phyloP scores from a whole-genome alignment of 1,284 basidiomycete genomes.

The Mycosarcoma mackinlayi region DNA sequence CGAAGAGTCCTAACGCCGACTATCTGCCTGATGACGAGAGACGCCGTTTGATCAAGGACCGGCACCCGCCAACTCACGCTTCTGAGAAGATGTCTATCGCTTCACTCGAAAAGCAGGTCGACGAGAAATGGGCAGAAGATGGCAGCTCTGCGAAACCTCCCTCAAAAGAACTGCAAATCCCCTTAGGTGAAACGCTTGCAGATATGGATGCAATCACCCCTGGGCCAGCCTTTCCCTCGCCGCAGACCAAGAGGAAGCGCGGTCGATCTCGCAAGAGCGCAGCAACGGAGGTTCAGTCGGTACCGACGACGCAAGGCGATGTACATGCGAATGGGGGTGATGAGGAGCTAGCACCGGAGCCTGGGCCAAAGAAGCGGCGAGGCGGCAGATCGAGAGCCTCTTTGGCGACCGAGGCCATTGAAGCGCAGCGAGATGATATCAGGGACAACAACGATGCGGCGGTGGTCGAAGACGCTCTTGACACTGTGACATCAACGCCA shows the following conservation, averaged over 20 bases:
- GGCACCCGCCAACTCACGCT: slow-evolving; percentile 17
- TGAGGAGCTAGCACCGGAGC: not conserved
- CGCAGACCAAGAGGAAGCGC: slow-evolving; percentile 17
- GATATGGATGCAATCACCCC: not conserved
- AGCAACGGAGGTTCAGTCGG: not conserved
- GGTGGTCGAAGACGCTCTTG: slow-evolving; percentile 9
- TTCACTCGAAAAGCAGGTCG: slow-evolving; percentile 24
- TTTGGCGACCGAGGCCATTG: not conserved
- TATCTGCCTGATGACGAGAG: slow-evolving; percentile 45
- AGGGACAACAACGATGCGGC: slow-evolving; percentile 20
- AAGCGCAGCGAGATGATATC: not conserved
- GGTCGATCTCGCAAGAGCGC: slow-evolving; percentile 19
- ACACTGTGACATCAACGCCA: not conserved
- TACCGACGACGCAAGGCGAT: not conserved
- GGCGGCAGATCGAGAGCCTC: slow-evolving; percentile 18
- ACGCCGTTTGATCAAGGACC: slow-evolving; percentile 14
- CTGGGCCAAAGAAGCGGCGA: slow-evolving; percentile 14
- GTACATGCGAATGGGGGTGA: not conserved
- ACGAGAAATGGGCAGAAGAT: slow-evolving; percentile 8
- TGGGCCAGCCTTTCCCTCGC: not conserved
- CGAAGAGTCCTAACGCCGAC: slow-evolving; percentile 35
- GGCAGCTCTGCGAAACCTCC: no score
- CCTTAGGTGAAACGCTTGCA: no score
- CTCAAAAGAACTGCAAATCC: no score
- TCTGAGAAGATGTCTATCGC: slow-evolving; percentile 31